Evolutionary conservation across 2,329 filamentous ascomycete species (phyloP).

Genomic region (Clonostachys rhizophaga): DNA sequence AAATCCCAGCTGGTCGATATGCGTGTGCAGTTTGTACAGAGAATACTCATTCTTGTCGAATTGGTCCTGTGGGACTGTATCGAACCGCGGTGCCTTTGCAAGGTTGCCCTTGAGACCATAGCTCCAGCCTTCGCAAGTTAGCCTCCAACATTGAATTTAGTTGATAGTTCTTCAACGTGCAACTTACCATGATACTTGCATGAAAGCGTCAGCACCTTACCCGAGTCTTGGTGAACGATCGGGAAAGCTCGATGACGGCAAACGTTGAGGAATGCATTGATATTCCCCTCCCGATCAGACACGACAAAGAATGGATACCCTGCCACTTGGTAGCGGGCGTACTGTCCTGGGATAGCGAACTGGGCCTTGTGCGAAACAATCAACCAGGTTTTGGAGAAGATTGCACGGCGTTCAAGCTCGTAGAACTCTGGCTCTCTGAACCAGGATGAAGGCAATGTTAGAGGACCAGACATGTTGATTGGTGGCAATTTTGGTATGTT

Average conservation of each 20-base stretch:
- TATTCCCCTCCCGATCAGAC: conserved; percentile 40
- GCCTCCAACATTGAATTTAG: neutral
- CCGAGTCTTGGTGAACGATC: conserved; percentile 44
- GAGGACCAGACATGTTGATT: no score
- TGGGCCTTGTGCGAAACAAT: conserved; percentile 13
- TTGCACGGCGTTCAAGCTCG: conserved; percentile 43
- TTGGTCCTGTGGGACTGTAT: conserved; percentile 42
- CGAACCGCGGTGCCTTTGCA: conserved; percentile 36
- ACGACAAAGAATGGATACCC: conserved; percentile 51
- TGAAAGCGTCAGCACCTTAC: conserved; percentile 44
- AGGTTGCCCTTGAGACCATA: conserved; percentile 35
- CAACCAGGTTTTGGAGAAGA: conserved; percentile 46
- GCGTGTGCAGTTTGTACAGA: conserved; percentile 39
- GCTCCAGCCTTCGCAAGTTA: conserved; percentile 27
- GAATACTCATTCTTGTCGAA: conserved; percentile 35
- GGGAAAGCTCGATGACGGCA: conserved; percentile 58
- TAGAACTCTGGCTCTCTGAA: conserved; percentile 36
- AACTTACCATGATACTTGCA: conserved; percentile 5
- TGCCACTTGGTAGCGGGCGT: conserved; percentile 47
- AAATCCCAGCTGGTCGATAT: conserved; percentile 37
- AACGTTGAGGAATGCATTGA: conserved; percentile 59
- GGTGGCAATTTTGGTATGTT: no score
- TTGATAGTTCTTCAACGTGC: neutral
- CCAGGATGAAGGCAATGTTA: conserved; percentile 10
- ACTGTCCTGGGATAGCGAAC: conserved; percentile 39